phyloP scores from a whole-genome alignment of 441 rosid genomes.

The Aquilaria agallochum region DNA sequence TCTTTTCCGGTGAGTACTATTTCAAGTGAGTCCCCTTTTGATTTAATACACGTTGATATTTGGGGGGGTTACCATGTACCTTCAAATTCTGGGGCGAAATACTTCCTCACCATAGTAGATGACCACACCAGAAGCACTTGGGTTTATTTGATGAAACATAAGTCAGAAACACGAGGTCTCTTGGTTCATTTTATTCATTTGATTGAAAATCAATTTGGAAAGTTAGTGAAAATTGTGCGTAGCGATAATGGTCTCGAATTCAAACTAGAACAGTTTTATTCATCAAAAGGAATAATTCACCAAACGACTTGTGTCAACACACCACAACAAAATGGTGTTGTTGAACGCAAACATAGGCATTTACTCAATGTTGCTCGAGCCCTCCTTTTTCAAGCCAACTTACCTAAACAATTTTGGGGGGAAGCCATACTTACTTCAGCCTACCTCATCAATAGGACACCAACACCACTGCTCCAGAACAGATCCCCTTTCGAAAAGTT shows the following conservation, averaged over 20 bases:
- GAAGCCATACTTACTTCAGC: not conserved
- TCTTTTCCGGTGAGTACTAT: not conserved
- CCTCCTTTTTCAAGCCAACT: not conserved
- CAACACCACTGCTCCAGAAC: not conserved
- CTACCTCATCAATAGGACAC: not conserved
- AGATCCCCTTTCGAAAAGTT: not conserved
- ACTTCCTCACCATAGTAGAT: not conserved
- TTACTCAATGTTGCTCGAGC: not conserved
- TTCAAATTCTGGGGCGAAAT: not conserved
- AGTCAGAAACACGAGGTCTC: not conserved
- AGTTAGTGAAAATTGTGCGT: not conserved
- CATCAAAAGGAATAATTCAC: not conserved
- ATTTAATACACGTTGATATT: not conserved
- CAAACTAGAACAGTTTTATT: fast-evolving
- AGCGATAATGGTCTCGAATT: not conserved
- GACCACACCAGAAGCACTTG: not conserved
- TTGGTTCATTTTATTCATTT: not conserved
- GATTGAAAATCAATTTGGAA: not conserved
- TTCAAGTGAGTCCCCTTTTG: not conserved
- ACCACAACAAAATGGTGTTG: not conserved
- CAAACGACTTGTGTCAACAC: not conserved
- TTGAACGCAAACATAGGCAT: not conserved
- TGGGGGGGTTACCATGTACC: not conserved
- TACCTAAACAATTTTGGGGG: not conserved
- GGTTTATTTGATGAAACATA: not conserved